phyloP scores from a whole-genome alignment of 331 rosid species.

The Rosa hybrid region DNA sequence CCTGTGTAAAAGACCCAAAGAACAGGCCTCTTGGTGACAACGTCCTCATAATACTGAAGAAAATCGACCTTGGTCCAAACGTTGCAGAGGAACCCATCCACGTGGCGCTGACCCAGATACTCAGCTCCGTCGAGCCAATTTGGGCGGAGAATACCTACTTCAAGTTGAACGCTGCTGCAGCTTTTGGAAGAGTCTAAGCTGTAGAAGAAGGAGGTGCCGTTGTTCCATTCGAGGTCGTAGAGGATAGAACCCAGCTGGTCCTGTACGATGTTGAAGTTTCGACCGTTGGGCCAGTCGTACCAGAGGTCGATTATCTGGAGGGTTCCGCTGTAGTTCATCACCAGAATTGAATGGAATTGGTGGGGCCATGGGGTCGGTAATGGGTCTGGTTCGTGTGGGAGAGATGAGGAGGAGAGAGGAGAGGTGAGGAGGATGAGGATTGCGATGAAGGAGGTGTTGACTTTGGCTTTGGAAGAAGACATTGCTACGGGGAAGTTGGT shows the following conservation, averaged over 20 bases:
- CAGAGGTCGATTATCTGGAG: conserved; percentile 69
- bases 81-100: conserved; percentile 76
- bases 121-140: conserved; percentile 81
- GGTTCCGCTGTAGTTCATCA: conserved; percentile 54
- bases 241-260: conserved; percentile 60
- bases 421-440: neutral
- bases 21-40: conserved; percentile 67
- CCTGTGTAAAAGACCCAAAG: conserved; percentile 73
- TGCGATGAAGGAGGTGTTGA: neutral
- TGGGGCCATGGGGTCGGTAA: conserved; percentile 63
- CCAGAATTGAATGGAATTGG: conserved; percentile 78
- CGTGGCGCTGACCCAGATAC: conserved; percentile 64
- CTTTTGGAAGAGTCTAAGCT: conserved; percentile 36
- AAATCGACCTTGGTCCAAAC: conserved; percentile 91
- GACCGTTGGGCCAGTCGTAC: conserved; percentile 97
- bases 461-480: neutral
- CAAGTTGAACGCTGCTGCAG: conserved; percentile 48
- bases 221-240: conserved; percentile 94
- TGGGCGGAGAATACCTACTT: conserved; percentile 87
- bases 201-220: conserved; percentile 76
- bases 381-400: conserved; percentile 30
- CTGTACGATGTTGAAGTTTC: conserved; percentile 90
- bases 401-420: neutral
- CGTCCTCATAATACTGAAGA: conserved; percentile 74
- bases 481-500: neutral